Evolutionary conservation across 2,329 filamentous ascomycete genomes (phyloP), one percentile per base, ranked within the genome.

Genomic region (Aspergillus candidus): DNA sequence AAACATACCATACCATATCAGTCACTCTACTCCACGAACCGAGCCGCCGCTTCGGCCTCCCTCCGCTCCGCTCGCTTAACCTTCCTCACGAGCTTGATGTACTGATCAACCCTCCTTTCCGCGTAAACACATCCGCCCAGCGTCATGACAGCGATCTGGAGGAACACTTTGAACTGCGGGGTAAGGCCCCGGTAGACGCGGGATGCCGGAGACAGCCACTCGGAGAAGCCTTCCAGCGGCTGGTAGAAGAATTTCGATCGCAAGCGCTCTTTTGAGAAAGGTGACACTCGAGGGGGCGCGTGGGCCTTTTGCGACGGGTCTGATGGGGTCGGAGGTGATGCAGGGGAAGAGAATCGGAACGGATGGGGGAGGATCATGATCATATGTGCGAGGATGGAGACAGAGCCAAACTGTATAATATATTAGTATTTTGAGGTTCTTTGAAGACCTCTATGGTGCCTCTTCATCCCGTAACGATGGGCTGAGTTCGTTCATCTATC

Each of bases 41-140:
- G 37, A 17, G 46, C 44, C 11, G 51, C 54, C 27, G 55, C 44
- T 44, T 65, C 60, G 22, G 57, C 56, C 46, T 68, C 59, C 33
- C 61, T 47, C 48, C 62, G 60, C 53, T 70, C 68, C 11, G 65
- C 67, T 27, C 71, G 61, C 51, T 70, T 69, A 35, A 65, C 43
- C 50, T 59, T 60, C 43, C 71, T 56, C 44, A 72, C 50, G 10
- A 61, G 47, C n/a, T 72, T 63, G 47, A 73, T 66, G 52, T 72
- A 75, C 38, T 71, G 69, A 15, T 60, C 64, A 32, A 74, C 67
- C 34, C 70, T 56, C 47, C 60, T 62, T 58, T 75, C 72, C 2
- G 72, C 72, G 62, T 71, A 74, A 37, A 75, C 67, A 50, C 66
- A 71, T 1, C 72, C 72, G 7, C 72, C 72, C 38, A 74, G 56